These are phyloP conservation scores for Candida yuanshanica DNA, from an alignment of 805 yeast genomes.

Conservation along the genomic window DNA sequence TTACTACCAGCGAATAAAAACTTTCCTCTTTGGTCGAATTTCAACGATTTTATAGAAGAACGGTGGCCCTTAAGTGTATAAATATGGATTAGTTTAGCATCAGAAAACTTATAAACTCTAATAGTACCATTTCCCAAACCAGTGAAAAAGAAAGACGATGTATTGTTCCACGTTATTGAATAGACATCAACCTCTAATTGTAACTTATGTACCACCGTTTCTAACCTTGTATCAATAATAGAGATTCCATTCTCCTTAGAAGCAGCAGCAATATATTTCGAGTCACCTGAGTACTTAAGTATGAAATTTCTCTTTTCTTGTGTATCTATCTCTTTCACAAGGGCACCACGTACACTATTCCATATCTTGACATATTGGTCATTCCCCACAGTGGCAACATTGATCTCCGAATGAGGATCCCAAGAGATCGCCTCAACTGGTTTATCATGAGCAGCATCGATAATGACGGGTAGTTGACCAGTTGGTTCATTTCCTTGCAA, in stretches of 20 bases:
- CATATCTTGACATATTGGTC: constrained; percentile 43
- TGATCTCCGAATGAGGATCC: constrained; percentile 41
- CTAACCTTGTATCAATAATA: constrained; percentile 30
- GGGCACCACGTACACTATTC: constrained; percentile 34
- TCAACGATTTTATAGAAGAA: constrained; percentile 41
- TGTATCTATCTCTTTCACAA: constrained; percentile 28
- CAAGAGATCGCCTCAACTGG: constrained; percentile 39
- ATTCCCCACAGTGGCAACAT: constrained; percentile 43
- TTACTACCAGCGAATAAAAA: constrained; percentile 48
- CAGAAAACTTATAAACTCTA: constrained; percentile 17
- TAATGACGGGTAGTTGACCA: constrained; percentile 22
- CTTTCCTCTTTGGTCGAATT: constrained; percentile 47
- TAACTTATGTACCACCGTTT: constrained; percentile 25
- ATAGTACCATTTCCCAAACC: constrained; percentile 46
- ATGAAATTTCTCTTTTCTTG: constrained; percentile 24
- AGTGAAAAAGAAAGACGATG: constrained; percentile 33
- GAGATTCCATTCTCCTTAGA: constrained; percentile 34
- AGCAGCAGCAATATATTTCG: constrained; percentile 38
- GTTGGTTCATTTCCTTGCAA: constrained; percentile 25
- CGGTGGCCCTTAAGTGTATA: constrained; percentile 39
- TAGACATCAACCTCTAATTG: constrained; percentile 23
- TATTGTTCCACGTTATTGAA: constrained; percentile 28
- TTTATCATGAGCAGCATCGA: constrained; percentile 36
- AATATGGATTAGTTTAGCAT: constrained; percentile 4
- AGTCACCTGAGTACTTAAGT: constrained; percentile 28